Percentiles rank a stretch among this genome's conserved stretches.
phyloP scores from a whole-genome alignment of 768 basidiomycete genomes.

The Pleurotus eryngii region DNA sequence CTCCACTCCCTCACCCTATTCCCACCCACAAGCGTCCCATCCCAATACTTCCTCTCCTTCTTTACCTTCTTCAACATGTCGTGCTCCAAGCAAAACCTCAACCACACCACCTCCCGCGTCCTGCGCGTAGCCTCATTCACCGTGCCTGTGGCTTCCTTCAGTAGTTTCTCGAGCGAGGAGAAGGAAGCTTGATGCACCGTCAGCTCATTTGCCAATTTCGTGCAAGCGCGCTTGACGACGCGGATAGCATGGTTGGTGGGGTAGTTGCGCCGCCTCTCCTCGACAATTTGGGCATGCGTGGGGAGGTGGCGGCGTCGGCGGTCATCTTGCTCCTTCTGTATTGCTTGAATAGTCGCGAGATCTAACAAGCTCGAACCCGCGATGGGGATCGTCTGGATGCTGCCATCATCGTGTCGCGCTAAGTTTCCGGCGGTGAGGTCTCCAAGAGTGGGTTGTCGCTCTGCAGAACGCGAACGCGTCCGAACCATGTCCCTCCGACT shows the following conservation, averaged over 20 bases:
- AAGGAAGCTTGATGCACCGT: slow-evolving; percentile 13
- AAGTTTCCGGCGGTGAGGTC: background rate
- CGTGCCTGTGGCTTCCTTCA: slow-evolving; percentile 9
- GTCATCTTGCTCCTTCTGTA: background rate
- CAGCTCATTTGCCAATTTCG: slow-evolving; percentile 11
- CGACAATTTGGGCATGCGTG: background rate
- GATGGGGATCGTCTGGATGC: too few relatives aligned
- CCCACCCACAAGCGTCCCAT: slow-evolving; percentile 19
- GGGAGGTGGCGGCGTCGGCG: background rate
- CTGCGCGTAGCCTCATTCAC: slow-evolving; percentile 7
- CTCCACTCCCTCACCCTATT: background rate
- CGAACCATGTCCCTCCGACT: too few relatives aligned
- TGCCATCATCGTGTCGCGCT: background rate
- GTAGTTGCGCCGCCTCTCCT: too few relatives aligned
- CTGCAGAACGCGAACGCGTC: background rate
- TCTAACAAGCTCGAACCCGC: too few relatives aligned
- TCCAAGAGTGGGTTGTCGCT: background rate
- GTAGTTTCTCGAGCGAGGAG: slow-evolving; percentile 13
- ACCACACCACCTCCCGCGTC: slow-evolving; percentile 13
- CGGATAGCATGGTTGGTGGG: slow-evolving; percentile 19
- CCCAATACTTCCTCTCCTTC: slow-evolving; percentile 21
- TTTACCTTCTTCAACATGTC: slow-evolving; percentile 19
- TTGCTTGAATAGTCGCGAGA: background rate
- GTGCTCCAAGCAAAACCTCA: slow-evolving; percentile 14
- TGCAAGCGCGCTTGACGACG: slow-evolving; percentile 13